Conservation (phyloP, 441 rosid genomes). For the Erodium chrysanthum region DNA sequence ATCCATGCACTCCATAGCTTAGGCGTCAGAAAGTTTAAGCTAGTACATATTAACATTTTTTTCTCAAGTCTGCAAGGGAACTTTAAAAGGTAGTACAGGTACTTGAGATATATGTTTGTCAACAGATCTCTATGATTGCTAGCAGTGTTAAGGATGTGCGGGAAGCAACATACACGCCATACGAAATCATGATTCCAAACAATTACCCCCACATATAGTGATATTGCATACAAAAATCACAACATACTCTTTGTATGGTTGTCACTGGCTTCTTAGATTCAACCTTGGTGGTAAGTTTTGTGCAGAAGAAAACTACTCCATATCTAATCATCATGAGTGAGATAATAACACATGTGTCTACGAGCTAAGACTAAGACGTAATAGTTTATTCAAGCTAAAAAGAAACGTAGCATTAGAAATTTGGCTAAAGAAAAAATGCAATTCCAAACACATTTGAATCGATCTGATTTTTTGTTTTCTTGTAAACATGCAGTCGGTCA, state of each 20-base stretch:
- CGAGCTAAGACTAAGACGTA: background rate
- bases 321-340: background rate
- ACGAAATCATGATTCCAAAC: slow-evolving; percentile 2
- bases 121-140: background rate
- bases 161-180: background rate
- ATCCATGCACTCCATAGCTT: background rate
- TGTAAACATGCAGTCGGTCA: background rate
- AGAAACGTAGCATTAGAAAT: background rate
- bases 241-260: background rate
- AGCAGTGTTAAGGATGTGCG: background rate
- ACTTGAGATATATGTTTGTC: background rate
- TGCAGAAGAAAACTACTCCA: slow-evolving; percentile 8
- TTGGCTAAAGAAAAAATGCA: background rate
- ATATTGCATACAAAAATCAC: slow-evolving; percentile 2
- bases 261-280: background rate
- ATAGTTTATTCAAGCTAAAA: background rate
- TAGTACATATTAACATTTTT: background rate
- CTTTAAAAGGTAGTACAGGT: background rate
- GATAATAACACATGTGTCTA: background rate
- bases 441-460: background rate
- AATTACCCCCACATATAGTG: background rate
- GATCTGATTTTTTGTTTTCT: background rate
- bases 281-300: background rate
- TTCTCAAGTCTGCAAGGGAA: slow-evolving; percentile 1
- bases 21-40: background rate